These are phyloP conservation scores for Acorus calamus DNA, from an alignment of 106 monocot species.

Conservation along the genomic window DNA sequence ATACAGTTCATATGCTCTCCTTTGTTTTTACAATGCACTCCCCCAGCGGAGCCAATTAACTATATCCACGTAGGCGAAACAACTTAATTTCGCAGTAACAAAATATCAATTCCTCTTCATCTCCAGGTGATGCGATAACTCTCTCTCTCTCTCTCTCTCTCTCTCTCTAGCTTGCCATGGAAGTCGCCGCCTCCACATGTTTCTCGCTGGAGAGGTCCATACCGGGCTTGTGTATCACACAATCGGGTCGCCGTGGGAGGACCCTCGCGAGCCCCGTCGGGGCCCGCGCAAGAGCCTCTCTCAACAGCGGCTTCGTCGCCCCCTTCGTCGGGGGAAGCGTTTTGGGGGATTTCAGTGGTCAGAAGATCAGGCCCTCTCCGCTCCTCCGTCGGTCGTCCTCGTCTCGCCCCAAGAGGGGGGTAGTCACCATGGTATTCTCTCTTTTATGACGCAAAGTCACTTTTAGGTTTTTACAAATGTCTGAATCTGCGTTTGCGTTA, in stretches of 20 bases:
- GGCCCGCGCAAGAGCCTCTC: conserved; percentile 3
- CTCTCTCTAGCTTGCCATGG: conserved; percentile 4
- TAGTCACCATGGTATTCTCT: conserved; percentile 61
- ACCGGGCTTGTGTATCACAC: neutral
- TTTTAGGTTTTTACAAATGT: neutral
- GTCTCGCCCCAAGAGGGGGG: conserved; percentile 39
- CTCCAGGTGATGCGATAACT: no score
- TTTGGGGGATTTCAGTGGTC: conserved; percentile 32
- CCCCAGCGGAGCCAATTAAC: no score
- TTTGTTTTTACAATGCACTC: no score
- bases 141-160: neutral
- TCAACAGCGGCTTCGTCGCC: conserved; percentile 15
- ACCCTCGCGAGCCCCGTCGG: neutral
- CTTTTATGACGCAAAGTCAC: neutral
- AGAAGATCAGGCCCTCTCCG: conserved; percentile 21
- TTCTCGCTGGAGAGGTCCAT: neutral
- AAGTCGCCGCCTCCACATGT: conserved; percentile 12
- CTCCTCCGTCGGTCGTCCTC: conserved; percentile 10
- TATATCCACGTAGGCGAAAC: no score
- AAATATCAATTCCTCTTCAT: no score
- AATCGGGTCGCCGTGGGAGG: neutral
- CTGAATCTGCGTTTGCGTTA: neutral
- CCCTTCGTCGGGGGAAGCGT: conserved; percentile 38
- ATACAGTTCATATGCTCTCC: no score
- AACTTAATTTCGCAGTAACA: no score